phyloP scores from a whole-genome alignment of 1,284 basidiomycete species.

The Ganoderma sinense region DNA sequence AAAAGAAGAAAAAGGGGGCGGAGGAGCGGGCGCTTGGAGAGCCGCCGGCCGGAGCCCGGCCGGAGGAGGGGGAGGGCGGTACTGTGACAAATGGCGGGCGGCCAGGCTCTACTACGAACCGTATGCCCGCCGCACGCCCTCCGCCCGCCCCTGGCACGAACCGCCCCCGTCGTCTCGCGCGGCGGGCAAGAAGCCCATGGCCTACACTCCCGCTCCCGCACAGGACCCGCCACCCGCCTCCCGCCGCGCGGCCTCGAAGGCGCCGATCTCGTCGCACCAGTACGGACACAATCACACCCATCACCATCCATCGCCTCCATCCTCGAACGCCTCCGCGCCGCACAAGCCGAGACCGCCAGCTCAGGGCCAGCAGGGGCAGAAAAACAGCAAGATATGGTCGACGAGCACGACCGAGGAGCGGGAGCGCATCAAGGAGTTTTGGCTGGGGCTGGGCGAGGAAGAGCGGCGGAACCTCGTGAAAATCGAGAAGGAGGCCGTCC shows the following conservation, averaged over 20 bases:
- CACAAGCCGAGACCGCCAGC: slow-evolving; percentile 56
- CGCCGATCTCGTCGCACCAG: slow-evolving; percentile 62
- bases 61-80: slow-evolving; percentile 35
- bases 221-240: slow-evolving; percentile 40
- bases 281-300: slow-evolving; percentile 61
- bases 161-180: slow-evolving; percentile 69
- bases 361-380: slow-evolving; percentile 37
- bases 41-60: slow-evolving; percentile 42
- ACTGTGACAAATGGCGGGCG: slow-evolving; percentile 46
- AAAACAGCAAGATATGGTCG: slow-evolving; percentile 84
- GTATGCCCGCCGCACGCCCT: slow-evolving; percentile 51
- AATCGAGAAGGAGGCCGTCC: slow-evolving; percentile 96
- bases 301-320: slow-evolving; percentile 76
- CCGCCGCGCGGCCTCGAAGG: slow-evolving; percentile 74
- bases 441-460: slow-evolving; percentile 89
- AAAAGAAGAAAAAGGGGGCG: slow-evolving; percentile 41
- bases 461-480: slow-evolving; percentile 92
- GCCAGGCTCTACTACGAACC: slow-evolving; percentile 50
- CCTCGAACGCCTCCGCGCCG: slow-evolving; percentile 64
- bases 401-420: slow-evolving; percentile 92
- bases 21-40: slow-evolving; percentile 8
- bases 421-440: slow-evolving; percentile 97
- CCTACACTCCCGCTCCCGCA: slow-evolving; percentile 47
- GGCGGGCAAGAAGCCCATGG: slow-evolving; percentile 82
- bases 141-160: slow-evolving; percentile 42